A percentile compares a stretch with the other conserved stretches of the same genome.
phyloP scores from a whole-genome alignment of 495 filamentous ascomycete genomes.

The Bathelium albidoporum region DNA sequence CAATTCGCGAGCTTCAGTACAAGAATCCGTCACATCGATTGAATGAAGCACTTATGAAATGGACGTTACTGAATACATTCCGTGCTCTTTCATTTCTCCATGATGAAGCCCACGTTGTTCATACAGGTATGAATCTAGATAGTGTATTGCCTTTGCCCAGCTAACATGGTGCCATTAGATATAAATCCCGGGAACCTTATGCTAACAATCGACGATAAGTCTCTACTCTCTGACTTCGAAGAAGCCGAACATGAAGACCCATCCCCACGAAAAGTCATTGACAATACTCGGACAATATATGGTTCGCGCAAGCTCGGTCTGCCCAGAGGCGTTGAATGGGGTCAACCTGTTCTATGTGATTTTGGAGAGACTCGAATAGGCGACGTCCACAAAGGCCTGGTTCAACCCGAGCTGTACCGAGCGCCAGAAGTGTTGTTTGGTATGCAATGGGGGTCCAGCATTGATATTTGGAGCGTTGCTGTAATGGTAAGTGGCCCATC shows the following conservation, averaged over 20 bases:
- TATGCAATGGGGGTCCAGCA: conserved; percentile 33
- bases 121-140: conserved; percentile 32
- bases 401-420: conserved; percentile 32
- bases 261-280: conserved; percentile 24
- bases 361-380: conserved; percentile 36
- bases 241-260: conserved; percentile 26
- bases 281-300: conserved; percentile 26
- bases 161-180: conserved; percentile 16
- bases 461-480: conserved; percentile 45
- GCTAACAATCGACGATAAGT: conserved; percentile 17
- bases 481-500: conserved; percentile 34
- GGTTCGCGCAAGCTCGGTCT: conserved; percentile 12
- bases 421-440: conserved; percentile 41
- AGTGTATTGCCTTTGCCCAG: conserved; percentile 1
- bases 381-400: conserved; percentile 2
- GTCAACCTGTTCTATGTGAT: conserved; percentile 34
- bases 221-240: conserved; percentile 10
- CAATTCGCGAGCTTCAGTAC: conserved; percentile 15
- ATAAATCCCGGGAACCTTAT: conserved; percentile 33
- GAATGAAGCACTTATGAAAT: background rate
- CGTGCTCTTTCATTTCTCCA: conserved; percentile 37
- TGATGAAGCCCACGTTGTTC: conserved; percentile 32
- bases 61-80: conserved; percentile 17
- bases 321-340: conserved; percentile 13
- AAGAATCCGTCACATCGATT: background rate